These are phyloP conservation scores for Pontederia paniculata DNA, from an alignment of 176 grass and related monocot species.

Conservation along the genomic window DNA sequence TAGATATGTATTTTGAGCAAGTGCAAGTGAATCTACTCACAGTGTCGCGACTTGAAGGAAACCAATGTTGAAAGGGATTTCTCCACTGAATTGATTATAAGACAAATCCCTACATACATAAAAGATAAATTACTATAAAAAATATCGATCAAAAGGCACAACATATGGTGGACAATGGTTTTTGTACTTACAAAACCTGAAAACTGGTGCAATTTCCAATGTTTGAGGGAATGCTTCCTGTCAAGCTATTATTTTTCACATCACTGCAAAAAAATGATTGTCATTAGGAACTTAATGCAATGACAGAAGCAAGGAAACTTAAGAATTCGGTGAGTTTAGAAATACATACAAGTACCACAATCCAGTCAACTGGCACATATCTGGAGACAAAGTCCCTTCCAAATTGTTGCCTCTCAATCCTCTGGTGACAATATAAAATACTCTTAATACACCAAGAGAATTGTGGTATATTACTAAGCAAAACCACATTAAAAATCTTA, in stretches of 20 bases:
- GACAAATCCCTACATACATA: slow-evolving; percentile 70
- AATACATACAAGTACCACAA: slow-evolving; percentile 96
- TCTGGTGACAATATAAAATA: slow-evolving; percentile 21
- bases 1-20: background rate
- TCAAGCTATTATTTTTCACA: slow-evolving; percentile 91
- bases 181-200: slow-evolving; percentile 90
- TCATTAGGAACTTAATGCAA: background rate
- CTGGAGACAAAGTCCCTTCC: slow-evolving; percentile 66
- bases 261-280: slow-evolving; percentile 34
- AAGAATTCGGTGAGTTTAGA: background rate
- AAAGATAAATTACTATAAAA: background rate
- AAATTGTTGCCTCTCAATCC: slow-evolving; percentile 77
- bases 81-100: slow-evolving; percentile 65
- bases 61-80: slow-evolving; percentile 96
- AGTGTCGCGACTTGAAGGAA: slow-evolving; percentile 97
- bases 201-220: slow-evolving; percentile 97
- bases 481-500: background rate
- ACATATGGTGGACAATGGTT: background rate
- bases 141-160: background rate
- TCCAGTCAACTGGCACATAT: slow-evolving; percentile 92
- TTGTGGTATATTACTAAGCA: too few relatives aligned
- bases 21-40: slow-evolving; percentile 22
- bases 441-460: background rate
- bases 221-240: slow-evolving; percentile 60
- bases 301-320: background rate